phyloP scores from a whole-genome alignment of 371 early-diverging fungal genomes.

The Polyrhizophydium stewartii region DNA sequence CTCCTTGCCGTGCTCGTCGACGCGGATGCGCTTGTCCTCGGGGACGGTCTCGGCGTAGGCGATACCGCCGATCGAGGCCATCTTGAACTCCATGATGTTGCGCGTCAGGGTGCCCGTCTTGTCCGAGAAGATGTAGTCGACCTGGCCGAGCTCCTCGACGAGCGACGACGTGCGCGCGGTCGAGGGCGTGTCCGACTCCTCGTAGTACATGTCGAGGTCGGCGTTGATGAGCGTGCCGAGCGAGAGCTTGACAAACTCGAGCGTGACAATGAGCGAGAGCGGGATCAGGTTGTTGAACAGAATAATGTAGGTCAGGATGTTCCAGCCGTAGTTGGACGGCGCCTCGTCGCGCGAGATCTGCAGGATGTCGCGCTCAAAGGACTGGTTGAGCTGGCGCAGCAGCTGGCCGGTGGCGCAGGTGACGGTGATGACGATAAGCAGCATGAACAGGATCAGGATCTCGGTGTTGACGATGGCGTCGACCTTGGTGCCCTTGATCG shows the following conservation, averaged over 20 bases:
- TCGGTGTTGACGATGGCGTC: conserved; percentile 92
- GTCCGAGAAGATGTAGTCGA: conserved; percentile 92
- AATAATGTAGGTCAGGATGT: conserved; percentile 67
- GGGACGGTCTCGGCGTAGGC: conserved; percentile 53
- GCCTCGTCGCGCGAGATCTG: neutral
- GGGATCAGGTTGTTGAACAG: conserved; percentile 78
- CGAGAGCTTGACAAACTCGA: conserved; percentile 61
- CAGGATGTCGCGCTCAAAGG: conserved; percentile 8
- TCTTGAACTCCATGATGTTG: conserved; percentile 89
- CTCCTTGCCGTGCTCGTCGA: conserved; percentile 27
- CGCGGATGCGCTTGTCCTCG: conserved; percentile 37
- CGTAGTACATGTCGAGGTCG: conserved; percentile 70
- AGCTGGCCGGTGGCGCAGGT: conserved; percentile 57
- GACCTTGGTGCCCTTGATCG: conserved; percentile 56
- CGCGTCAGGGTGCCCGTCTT: conserved; percentile 98
- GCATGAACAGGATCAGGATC: conserved; percentile 84
- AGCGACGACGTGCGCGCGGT: conserved; percentile 74
- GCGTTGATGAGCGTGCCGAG: conserved; percentile 72
- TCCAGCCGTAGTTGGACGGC: conserved; percentile 20
- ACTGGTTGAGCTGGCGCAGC: conserved; percentile 10
- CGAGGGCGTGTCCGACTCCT: conserved; percentile 61
- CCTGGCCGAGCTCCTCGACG: conserved; percentile 92
- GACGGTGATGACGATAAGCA: conserved; percentile 76
- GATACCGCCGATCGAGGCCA: conserved; percentile 63
- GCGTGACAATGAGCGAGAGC: conserved; percentile 50